Percentiles rank a stretch among this genome's conserved stretches.
These are phyloP conservation scores for Aspergillus niger DNA, from an alignment of 2,329 filamentous ascomycete species.

Conservation along the genomic window DNA sequence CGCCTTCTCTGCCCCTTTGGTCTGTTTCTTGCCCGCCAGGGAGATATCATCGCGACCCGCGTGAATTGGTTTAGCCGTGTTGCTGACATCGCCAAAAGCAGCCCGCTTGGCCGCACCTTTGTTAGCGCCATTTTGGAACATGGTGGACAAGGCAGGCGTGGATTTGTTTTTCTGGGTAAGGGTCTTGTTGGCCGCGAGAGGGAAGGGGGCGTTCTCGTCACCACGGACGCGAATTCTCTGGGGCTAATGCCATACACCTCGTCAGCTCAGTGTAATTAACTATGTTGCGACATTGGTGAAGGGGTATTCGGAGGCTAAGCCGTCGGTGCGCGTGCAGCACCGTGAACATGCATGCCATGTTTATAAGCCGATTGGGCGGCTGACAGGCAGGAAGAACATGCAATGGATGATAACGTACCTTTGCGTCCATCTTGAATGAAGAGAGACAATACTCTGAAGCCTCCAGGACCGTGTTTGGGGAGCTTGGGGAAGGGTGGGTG, in stretches of 20 bases:
- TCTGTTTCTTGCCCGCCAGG: slow-evolving; percentile 50
- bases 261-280: slow-evolving; percentile 16
- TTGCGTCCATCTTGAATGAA: slow-evolving; percentile 47
- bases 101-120: slow-evolving; percentile 72
- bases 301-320: not conserved
- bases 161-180: slow-evolving; percentile 85
- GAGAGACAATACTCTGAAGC: not conserved
- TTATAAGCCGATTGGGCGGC: not conserved
- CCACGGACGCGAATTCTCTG: slow-evolving; percentile 65
- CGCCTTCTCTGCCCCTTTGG: slow-evolving; percentile 34
- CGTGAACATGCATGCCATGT: not conserved
- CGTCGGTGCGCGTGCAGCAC: slow-evolving; percentile 14
- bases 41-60: slow-evolving; percentile 59
- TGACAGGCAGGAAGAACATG: not conserved
- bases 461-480: slow-evolving; percentile 15
- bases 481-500: slow-evolving; percentile 10
- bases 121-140: slow-evolving; percentile 56
- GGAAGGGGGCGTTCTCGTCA: slow-evolving; percentile 69
- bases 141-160: slow-evolving; percentile 60
- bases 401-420: slow-evolving; percentile 41
- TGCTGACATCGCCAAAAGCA: slow-evolving; percentile 82
- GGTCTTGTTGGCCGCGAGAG: slow-evolving; percentile 55
- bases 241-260: slow-evolving; percentile 55
- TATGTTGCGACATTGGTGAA: not conserved
- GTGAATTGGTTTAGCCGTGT: slow-evolving; percentile 52